These are phyloP conservation scores for Calocybe gambosa DNA, from an alignment of 1,284 basidiomycete genomes.

Conservation along the genomic window DNA sequence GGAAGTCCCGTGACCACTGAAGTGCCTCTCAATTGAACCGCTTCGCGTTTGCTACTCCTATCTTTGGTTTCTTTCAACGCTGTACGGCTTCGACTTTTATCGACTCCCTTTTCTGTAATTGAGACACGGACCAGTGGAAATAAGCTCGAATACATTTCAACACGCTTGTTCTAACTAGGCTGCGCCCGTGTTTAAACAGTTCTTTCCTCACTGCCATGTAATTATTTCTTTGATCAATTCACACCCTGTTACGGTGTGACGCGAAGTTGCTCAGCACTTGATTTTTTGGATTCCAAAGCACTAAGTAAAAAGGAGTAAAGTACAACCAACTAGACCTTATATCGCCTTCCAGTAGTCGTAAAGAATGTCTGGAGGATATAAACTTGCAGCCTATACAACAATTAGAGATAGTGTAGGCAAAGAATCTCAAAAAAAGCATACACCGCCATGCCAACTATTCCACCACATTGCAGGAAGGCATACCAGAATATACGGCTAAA, in stretches of 20 bases:
- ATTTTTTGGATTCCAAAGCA: too few species aligned
- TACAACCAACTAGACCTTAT: constrained; percentile 55
- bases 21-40: constrained; percentile 9
- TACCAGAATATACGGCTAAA: constrained; percentile 86
- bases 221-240: too few species aligned
- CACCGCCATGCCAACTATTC: constrained; percentile 79
- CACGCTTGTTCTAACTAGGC: not conserved
- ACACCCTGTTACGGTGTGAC: too few species aligned
- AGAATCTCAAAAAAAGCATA: constrained; percentile 31
- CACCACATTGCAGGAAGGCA: constrained; percentile 70
- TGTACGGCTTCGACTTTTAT: too few species aligned
- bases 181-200: not conserved
- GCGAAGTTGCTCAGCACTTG: too few species aligned
- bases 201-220: not conserved
- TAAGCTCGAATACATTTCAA: not conserved
- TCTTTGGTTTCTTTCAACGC: too few species aligned
- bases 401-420: constrained; percentile 1
- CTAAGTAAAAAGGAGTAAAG: too few species aligned
- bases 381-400: constrained; percentile 65
- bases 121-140: not conserved
- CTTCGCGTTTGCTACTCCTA: not conserved
- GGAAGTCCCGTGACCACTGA: constrained; percentile 82
- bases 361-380: constrained; percentile 93
- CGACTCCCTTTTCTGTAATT: not conserved
- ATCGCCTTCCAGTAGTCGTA: constrained; percentile 78